Conservation (phyloP, 495 filamentous ascomycete genomes). For the Halenospora varia region DNA sequence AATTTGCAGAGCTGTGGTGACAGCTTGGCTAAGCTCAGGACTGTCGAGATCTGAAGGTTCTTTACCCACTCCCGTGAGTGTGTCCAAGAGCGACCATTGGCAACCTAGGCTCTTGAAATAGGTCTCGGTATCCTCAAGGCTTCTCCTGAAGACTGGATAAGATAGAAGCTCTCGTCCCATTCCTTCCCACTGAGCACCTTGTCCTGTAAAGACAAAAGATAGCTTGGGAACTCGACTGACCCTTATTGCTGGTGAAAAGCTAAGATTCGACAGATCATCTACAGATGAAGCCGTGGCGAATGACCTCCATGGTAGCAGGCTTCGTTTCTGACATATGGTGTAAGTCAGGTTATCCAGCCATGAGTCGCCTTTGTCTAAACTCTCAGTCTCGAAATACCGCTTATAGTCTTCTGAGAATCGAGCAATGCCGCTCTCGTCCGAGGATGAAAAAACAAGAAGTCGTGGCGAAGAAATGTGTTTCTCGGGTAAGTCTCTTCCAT, state of each 20-base stretch:
- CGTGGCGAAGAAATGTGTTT: neutral
- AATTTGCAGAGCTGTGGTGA: constrained; percentile 48
- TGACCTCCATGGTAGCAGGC: neutral
- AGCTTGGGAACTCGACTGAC: neutral
- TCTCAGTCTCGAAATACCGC: neutral
- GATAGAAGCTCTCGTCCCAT: constrained; percentile 50
- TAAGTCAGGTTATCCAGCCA: neutral
- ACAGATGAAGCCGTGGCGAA: neutral
- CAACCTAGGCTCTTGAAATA: constrained; percentile 38
- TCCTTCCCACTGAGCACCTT: constrained; percentile 42
- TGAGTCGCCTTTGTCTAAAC: neutral
- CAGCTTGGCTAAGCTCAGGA: constrained; percentile 40
- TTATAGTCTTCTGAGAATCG: neutral
- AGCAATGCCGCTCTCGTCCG: neutral
- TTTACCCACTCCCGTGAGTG: constrained; percentile 34
- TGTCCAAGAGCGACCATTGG: constrained; percentile 35
- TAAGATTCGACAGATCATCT: neutral
- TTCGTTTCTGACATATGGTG: neutral
- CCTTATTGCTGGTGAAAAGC: constrained; percentile 27
- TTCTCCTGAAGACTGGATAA: constrained; percentile 27
- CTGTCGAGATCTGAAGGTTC: neutral
- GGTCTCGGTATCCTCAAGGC: constrained; percentile 31
- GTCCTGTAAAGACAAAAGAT: constrained; percentile 10
- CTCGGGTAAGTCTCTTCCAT: neutral
- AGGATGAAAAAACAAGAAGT: neutral